Base-by-base conservation (phyloP, 768 basidiomycete genomes). In the Pleurotus cornucopiae region DNA sequence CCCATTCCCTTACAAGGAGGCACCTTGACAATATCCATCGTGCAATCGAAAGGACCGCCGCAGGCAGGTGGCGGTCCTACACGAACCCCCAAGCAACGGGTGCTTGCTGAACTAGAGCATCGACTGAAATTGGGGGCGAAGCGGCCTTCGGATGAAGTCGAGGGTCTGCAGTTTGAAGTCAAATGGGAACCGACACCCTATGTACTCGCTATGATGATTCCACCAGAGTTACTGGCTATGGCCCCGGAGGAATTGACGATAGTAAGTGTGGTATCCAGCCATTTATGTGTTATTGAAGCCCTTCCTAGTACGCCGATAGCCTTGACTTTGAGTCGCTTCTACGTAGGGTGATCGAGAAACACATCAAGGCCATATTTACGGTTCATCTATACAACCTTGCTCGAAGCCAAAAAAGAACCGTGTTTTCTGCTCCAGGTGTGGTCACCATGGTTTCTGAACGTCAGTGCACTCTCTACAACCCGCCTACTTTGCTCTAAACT, bases 301-400 rank as follows among this genome's bases (percentile, higher is more conserved):
- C 30, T n/a, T n/a, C 1, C 39, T 14, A 81, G 91, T 75, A 91
- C 62, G 71, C 90, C 34, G 72, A 80, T 54, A 76, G 86, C 58
- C 75, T 94, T 34, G 88, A 93, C 66, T 84, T 94, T 47, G 88
- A 92, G 66, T 74, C 75, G 3, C 71, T 94, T 59, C 69, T 96
- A 20, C 73, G 76, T 48, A 76, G 70, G 41, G 82, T 87, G 3
- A 84, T 92, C 25, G 71, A 83, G 46, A 75, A 73, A 56, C 94
- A 96, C 64, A 79, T 85, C 1, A 74, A 76, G 46, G 78, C 77
- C 9, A 82, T 92, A 57, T 73, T 93, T 41, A 73, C 69, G 43
- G 70, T 77, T 41, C 85, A 85, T 63, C 79, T 83, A 52, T 57
- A 67, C 38, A 80, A 81, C 58, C 73, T 91, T 2, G 82, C 79